phyloP scores from a whole-genome alignment of 129 eudicot species.

The Erigeron canadensis region DNA sequence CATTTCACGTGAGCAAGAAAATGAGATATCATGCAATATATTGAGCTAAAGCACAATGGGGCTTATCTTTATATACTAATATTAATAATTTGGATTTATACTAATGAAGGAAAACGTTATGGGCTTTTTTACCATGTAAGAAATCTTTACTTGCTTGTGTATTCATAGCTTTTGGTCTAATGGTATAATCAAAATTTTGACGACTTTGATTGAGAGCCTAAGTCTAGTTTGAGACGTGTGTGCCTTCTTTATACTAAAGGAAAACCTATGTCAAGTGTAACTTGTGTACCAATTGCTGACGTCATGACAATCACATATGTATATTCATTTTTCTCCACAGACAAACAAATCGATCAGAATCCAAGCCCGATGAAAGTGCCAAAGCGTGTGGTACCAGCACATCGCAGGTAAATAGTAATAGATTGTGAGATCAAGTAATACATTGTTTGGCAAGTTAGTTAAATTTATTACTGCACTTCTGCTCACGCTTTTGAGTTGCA shows the following conservation, averaged over 20 bases:
- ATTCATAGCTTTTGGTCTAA: no score
- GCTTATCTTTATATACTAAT: no score
- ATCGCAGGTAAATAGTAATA: conserved; percentile 76
- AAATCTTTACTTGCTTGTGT: background rate
- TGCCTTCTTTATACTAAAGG: no score
- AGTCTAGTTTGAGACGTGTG: no score
- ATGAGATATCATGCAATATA: no score
- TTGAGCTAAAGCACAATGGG: background rate
- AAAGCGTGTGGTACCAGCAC: conserved; percentile 76
- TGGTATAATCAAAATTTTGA: no score
- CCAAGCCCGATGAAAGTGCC: conserved; percentile 45
- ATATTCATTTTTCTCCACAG: conserved; percentile 26
- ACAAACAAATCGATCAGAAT: conserved; percentile 44
- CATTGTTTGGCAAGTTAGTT: background rate
- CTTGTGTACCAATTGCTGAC: background rate
- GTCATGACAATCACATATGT: background rate
- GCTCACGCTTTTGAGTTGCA: background rate
- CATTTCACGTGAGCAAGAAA: no score
- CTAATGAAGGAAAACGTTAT: no score
- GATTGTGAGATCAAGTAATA: conserved; percentile 11
- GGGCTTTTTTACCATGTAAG: background rate
- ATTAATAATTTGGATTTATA: no score
- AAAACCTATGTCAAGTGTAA: no score
- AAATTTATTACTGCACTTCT: background rate
- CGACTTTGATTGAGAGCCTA: no score